Conservation (phyloP, 108 stramenopile genomes). For the Chaetoceros tenuissimus region DNA sequence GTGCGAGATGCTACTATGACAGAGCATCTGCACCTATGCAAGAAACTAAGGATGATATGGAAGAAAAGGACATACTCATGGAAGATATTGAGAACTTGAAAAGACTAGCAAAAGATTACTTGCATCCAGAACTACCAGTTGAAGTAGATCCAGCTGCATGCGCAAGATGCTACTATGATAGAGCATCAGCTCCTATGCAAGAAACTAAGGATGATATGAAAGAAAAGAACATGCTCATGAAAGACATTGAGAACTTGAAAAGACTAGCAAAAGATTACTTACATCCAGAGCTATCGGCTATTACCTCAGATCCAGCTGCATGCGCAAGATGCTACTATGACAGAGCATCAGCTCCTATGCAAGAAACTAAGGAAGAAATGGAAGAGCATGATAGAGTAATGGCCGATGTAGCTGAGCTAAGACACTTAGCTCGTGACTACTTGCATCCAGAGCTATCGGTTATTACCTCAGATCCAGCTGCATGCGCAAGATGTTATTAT, state of each 20-base stretch:
- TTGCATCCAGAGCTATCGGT: conserved; percentile 53
- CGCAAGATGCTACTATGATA: neutral
- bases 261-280: conserved; percentile 45
- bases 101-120: no score
- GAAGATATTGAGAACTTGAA: no score
- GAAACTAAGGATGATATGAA: no score
- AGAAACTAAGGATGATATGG: conserved; percentile 11
- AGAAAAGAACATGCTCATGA: conserved; percentile 41
- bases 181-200: neutral
- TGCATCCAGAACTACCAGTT: neutral
- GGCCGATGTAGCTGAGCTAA: conserved; percentile 32
- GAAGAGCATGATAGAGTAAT: conserved; percentile 50
- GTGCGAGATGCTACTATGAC: conserved; percentile 41
- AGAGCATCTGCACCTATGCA: conserved; percentile 31
- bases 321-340: conserved; percentile 41
- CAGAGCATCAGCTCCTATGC: conserved; percentile 32
- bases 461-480: conserved; percentile 17
- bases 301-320: conserved; percentile 20
- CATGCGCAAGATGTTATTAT: conserved; percentile 44
- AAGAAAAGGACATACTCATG: no score
- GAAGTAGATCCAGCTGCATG: neutral
- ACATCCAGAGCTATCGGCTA: conserved; percentile 50
- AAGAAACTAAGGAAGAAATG: conserved; percentile 22
- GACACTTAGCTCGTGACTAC: conserved; percentile 40
- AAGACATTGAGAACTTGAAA: conserved; percentile 47